phyloP scores from a whole-genome alignment of 441 rosid genomes.

The Mallotus japonicus region DNA sequence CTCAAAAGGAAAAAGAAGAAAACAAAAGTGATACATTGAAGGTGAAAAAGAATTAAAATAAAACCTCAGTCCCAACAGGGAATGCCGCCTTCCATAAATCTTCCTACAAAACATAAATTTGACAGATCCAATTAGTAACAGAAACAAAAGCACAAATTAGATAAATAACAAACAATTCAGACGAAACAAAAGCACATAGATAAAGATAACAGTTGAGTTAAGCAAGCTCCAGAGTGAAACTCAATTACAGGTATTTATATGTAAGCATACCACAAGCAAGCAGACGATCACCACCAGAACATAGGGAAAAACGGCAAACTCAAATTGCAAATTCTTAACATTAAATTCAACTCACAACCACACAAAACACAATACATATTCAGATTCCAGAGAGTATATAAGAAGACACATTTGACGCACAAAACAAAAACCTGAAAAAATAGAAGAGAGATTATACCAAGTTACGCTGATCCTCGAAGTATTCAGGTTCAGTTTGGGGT shows the following conservation, averaged over 20 bases:
- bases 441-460: conserved; percentile 42
- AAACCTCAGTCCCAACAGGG: conserved; percentile 99
- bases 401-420: too few species aligned
- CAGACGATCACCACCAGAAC: too few species aligned
- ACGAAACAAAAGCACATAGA: neutral
- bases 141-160: neutral
- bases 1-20: neutral
- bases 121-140: conserved; percentile 16
- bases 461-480: conserved; percentile 79
- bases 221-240: too few species aligned
- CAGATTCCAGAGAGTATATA: neutral
- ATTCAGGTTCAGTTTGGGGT: conserved; percentile 46
- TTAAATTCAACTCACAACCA: too few species aligned
- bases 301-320: too few species aligned
- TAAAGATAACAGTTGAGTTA: too few species aligned
- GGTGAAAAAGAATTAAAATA: conserved; percentile 9
- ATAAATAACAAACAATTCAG: too few species aligned
- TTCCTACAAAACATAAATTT: conserved; percentile 51
- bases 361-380: too few species aligned
- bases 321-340: too few species aligned
- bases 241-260: too few species aligned
- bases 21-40: neutral
- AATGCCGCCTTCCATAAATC: conserved; percentile 86
- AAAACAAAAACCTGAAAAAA: neutral
- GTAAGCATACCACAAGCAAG: too few species aligned